Conservation (phyloP, 208 protist species). For the Vickermania spadyakhi region DNA sequence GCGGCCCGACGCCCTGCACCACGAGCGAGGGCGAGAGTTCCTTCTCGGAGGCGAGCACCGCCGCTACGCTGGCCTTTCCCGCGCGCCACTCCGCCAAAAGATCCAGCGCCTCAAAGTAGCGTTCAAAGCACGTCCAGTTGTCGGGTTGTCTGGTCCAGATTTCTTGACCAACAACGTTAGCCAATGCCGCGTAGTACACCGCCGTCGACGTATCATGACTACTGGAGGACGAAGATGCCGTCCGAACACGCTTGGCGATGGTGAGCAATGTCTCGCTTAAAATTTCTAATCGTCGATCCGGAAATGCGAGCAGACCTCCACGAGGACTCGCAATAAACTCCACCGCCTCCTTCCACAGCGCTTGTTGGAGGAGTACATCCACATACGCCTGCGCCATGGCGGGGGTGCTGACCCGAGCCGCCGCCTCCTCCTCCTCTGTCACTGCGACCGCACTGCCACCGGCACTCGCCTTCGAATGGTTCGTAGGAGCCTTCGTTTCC, state of each 20-base stretch:
- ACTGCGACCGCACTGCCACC: background rate
- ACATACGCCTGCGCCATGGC: constrained; percentile 70
- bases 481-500: background rate
- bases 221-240: background rate
- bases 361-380: constrained; percentile 67
- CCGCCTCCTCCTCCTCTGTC: constrained; percentile 28
- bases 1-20: background rate
- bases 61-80: constrained; percentile 1
- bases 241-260: background rate
- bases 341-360: constrained; percentile 39
- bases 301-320: constrained; percentile 50
- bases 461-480: background rate
- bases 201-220: background rate
- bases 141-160: constrained; percentile 55
- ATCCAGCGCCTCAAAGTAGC: constrained; percentile 39
- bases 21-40: background rate
- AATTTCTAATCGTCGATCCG: constrained; percentile 65
- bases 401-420: constrained; percentile 15
- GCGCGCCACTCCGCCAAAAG: background rate
- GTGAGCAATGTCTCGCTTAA: constrained; percentile 28
- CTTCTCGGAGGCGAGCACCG: constrained; percentile 16
- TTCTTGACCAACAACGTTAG: constrained; percentile 48
- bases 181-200: constrained; percentile 13
- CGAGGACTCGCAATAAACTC: constrained; percentile 47
- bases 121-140: constrained; percentile 66